Evolutionary conservation across 129 eudicot species (phyloP).

Genomic region (Artemisia annua): DNA sequence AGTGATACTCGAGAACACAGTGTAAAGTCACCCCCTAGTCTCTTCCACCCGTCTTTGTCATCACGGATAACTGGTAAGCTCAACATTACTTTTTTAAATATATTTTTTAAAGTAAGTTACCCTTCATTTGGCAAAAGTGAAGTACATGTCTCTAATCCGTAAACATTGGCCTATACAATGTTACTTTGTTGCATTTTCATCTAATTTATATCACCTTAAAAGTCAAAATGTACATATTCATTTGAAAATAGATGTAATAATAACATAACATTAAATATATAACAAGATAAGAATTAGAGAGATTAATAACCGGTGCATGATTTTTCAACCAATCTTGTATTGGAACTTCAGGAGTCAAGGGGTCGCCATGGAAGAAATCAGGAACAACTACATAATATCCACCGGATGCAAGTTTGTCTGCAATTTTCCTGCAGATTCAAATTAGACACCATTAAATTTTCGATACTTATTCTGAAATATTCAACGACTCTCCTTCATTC

Average conservation of each 20-base stretch:
- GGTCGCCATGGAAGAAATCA: constrained; percentile 63
- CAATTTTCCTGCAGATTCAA: constrained; percentile 50
- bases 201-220: not conserved
- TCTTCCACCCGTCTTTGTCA: too few relatives aligned
- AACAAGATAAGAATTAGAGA: not conserved
- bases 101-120: too few relatives aligned
- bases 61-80: too few relatives aligned
- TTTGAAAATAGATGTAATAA: not conserved
- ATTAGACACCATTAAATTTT: not conserved
- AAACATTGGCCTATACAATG: too few relatives aligned
- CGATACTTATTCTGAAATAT: too few relatives aligned
- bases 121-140: too few relatives aligned
- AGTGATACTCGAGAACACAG: too few relatives aligned
- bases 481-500: not conserved
- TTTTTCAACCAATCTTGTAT: constrained; percentile 50
- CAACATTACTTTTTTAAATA: too few relatives aligned
- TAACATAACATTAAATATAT: not conserved
- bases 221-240: not conserved
- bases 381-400: constrained; percentile 78
- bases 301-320: constrained; percentile 57
- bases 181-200: too few relatives aligned
- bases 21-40: too few relatives aligned
- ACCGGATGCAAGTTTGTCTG: constrained; percentile 69
- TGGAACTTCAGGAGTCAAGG: constrained; percentile 36
- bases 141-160: too few relatives aligned